phyloP scores from a whole-genome alignment of 164 flowering plant genomes.

The Chimonanthus salicifolius region DNA sequence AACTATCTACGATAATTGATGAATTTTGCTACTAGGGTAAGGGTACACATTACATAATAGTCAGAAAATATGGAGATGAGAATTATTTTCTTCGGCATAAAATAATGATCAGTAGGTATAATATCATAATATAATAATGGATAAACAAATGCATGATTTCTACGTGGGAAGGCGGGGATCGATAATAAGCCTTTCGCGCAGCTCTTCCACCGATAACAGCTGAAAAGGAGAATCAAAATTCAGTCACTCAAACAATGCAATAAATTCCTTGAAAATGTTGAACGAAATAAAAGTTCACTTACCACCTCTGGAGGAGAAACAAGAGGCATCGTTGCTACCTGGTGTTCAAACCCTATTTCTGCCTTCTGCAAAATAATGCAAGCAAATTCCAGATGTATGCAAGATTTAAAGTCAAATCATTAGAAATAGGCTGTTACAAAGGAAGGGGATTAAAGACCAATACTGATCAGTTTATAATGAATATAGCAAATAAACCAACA shows the following conservation, averaged over 20 bases:
- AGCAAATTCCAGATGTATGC: neutral
- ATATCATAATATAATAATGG: neutral
- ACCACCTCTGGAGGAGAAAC: slow-evolving; percentile 84
- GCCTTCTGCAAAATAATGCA: slow-evolving; percentile 54
- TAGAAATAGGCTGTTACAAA: no score
- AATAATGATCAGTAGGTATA: neutral
- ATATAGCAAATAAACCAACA: no score
- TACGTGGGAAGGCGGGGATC: slow-evolving; percentile 93
- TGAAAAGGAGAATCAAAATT: slow-evolving; percentile 25
- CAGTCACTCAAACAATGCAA: neutral
- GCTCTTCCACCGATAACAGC: slow-evolving; percentile 81
- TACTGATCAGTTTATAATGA: no score
- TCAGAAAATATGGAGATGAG: neutral
- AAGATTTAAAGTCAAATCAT: no score
- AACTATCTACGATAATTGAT: no score
- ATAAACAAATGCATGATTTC: neutral
- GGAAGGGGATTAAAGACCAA: no score
- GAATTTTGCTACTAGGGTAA: no score
- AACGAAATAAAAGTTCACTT: slow-evolving; percentile 4
- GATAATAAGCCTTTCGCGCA: slow-evolving; percentile 64
- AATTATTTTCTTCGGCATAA: neutral
- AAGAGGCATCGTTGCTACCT: slow-evolving; percentile 63
- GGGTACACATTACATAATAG: neutral
- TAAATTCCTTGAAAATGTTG: neutral
- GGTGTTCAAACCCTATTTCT: slow-evolving; percentile 78